Base-by-base conservation (phyloP, 108 stramenopile species). In the Epipyxis sp. region DNA sequence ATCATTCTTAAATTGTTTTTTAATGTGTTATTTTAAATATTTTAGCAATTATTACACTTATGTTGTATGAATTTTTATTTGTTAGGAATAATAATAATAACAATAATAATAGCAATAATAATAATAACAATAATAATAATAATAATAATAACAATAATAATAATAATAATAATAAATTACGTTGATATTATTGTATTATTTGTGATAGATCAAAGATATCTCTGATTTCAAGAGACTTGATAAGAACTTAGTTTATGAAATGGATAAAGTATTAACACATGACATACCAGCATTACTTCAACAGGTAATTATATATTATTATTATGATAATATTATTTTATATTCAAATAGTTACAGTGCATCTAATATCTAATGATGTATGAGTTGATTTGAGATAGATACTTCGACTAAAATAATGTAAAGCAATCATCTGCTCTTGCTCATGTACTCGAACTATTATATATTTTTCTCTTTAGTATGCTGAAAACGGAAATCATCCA, bases 1-100 rank as follows among this genome's bases (percentile, higher is more conserved):
- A 83, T 59, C 62, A 84, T 80, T 72, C 84, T 86, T 30, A 88
- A 58, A 50, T 79, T 78, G 58, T 86, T 82, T 44, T 84, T 88
- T 59, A 80, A 65, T 65, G 62, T 40, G 42, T 40, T 65, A 20
- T 42, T 42, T 65, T 20, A 40, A 40, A 10, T 42, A 42, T 34
- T 62, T 1, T n/a, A 10, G 1, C 59, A 1, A 13, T 1, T 29
- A 39, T 59, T 0, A 41, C 80, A n/a, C 20, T 32, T 6, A 16
- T 42, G 25, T 29, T 25, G 35, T 32, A 42, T 54, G 41, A 54
- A 27, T 29, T 61, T 0, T 42, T 40, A 10, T 44, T 61, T 10
- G 1, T 40, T 1, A n/a, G n/a, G n/a, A n/a, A n/a, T n/a, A n/a
- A n/a, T n/a, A n/a, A n/a, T n/a, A n/a, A n/a, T n/a, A n/a, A 77